phyloP scores from a whole-genome alignment of 176 grass and related monocot species.

The Zizania latifolia region DNA sequence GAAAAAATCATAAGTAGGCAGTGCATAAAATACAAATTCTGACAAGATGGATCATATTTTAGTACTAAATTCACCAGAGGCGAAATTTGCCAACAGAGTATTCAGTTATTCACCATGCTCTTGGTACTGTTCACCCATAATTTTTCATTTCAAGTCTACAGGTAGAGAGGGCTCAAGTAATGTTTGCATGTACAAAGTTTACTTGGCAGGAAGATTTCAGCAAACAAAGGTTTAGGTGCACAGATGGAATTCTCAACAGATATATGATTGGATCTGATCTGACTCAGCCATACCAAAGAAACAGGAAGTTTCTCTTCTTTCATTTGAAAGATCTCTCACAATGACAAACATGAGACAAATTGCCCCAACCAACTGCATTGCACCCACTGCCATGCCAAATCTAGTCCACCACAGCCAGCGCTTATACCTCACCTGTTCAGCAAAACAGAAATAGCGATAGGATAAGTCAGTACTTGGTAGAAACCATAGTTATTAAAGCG shows the following conservation, averaged over 20 bases:
- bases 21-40: not conserved
- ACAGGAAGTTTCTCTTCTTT: constrained; percentile 47
- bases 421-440: constrained; percentile 84
- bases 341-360: constrained; percentile 66
- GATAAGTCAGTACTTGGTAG: not conserved
- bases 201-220: not conserved
- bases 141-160: not conserved
- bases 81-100: not conserved
- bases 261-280: constrained; percentile 11
- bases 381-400: constrained; percentile 80
- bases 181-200: not conserved
- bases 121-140: not conserved
- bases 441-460: constrained; percentile 23
- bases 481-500: too few relatives aligned
- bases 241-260: not conserved
- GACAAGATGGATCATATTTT: constrained; percentile 9
- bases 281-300: constrained; percentile 73
- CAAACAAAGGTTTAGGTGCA: not conserved
- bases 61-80: constrained; percentile 1
- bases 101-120: not conserved
- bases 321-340: constrained; percentile 54
- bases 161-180: constrained; percentile 3
- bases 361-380: constrained; percentile 66
- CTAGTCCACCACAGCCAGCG: constrained; percentile 92
- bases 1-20: constrained; percentile 7